Evolutionary conservation across 495 filamentous ascomycete genomes (phyloP), one percentile per base, ranked within the genome.

Genomic region (Chaetomium tenue): DNA sequence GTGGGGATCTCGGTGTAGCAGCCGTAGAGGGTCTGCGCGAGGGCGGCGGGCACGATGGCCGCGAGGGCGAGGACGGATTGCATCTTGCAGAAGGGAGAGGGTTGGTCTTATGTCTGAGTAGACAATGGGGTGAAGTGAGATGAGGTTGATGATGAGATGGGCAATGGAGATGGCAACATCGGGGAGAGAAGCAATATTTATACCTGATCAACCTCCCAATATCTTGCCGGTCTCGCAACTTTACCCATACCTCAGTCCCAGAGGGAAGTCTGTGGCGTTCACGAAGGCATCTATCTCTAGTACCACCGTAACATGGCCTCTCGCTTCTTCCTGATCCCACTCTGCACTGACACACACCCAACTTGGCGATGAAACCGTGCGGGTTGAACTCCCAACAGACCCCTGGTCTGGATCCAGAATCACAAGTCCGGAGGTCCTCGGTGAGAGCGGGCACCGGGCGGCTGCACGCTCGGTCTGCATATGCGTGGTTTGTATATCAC

Each of bases 1-100:
- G 26, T 5, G 50, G 51, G 44, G 25, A 25, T 44, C 15, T 72
- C 71, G 22, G 66, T 68, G 48, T 72, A 71, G 68, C 69, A 72
- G n/a, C 69, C 71, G 61, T 69, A 67, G 53, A 37, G 66, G 20
- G 52, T 50, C 13, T 58, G 56, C 5, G 60, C 61, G 28, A 70
- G 39, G 26, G 59, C 57, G 13, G 66, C 48, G 9, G 61, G 61
- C 25, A 58, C 37, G 46, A 53, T 15, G 37, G 64, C 60, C 44
- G 56, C 42, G 58, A 66, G 46, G 30, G 58, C 39, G 54, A 65
- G 51, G 55, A 69, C 3, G 48, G 15, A 39, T 42, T 57, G 47
- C 67, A 69, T 69, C 33, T 55, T 66, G 65, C 42, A 12, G 20
- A 23, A 48, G 30, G 50, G 20, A 28, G 33, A 37, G 1, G 16